Percentiles rank a stretch among this genome's conserved stretches.
Conservation (phyloP, 352 stramenopile genomes). For the Chrysophaeum taylorii region DNA sequence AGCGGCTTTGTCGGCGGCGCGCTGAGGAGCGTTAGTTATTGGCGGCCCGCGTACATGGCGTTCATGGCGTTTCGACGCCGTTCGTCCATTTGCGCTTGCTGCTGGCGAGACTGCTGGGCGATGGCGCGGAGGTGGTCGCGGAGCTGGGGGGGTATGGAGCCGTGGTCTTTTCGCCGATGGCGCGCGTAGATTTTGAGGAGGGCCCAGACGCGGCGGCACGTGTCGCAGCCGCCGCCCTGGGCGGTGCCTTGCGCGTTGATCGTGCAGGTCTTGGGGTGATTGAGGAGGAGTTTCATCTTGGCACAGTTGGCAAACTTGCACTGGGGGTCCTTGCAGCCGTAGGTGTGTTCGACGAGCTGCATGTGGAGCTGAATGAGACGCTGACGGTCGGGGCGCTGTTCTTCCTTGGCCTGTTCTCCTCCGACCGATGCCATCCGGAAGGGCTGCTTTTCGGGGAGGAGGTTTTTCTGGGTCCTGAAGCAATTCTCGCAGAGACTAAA, state of each 20-base stretch:
- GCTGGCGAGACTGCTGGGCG: conserved; percentile 81
- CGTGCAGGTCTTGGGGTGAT: conserved; percentile 84
- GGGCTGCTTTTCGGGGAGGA: conserved; percentile 14
- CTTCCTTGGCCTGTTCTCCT: conserved; percentile 49
- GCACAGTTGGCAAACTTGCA: conserved; percentile 91
- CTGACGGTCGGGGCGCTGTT: conserved; percentile 80
- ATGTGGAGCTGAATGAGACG: conserved; percentile 93
- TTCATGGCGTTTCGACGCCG: conserved; percentile 59
- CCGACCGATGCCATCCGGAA: conserved; percentile 37
- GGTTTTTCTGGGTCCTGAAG: conserved; percentile 65
- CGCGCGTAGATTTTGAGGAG: conserved; percentile 91
- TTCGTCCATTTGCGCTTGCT: conserved; percentile 94
- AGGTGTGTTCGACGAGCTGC: conserved; percentile 92
- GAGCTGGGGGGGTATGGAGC: conserved; percentile 85
- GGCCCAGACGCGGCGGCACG: conserved; percentile 90
- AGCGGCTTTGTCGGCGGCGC: too few species aligned
- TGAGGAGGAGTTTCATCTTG: conserved; percentile 96
- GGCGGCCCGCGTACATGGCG: not conserved
- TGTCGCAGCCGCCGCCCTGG: conserved; percentile 86
- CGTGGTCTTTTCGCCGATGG: conserved; percentile 73
- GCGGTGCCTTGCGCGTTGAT: conserved; percentile 69
- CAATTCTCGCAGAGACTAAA: conserved; percentile 92
- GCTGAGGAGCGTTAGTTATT: too few species aligned
- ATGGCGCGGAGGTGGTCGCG: conserved; percentile 93
- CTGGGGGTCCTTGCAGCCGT: conserved; percentile 73